These are phyloP conservation scores for Hyaloperonospora brassicae DNA, from an alignment of 352 stramenopile genomes.

Conservation along the genomic window DNA sequence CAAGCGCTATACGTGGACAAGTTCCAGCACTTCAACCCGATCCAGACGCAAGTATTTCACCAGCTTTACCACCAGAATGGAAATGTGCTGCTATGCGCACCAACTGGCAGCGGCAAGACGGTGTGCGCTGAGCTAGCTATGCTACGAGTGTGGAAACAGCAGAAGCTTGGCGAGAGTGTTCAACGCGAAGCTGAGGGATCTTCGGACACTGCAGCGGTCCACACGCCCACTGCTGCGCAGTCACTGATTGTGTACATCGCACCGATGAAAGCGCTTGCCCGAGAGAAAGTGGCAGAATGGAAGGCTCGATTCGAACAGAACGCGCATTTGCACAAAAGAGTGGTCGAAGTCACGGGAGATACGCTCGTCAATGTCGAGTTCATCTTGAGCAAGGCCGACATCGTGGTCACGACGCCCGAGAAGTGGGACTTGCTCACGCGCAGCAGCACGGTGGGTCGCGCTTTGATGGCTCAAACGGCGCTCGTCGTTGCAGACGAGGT, in stretches of 20 bases:
- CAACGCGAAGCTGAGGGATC: slow-evolving; percentile 1
- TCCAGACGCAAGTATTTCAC: slow-evolving; percentile 98
- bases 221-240: slow-evolving; percentile 4
- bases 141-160: slow-evolving; percentile 88
- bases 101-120: slow-evolving; percentile 96
- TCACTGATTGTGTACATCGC: slow-evolving; percentile 95
- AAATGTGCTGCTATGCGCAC: slow-evolving; percentile 94
- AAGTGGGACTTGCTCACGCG: slow-evolving; percentile 97
- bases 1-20: slow-evolving; percentile 86
- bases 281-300: slow-evolving; percentile 96
- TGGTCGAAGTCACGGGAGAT: slow-evolving; percentile 97
- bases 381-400: slow-evolving; percentile 87
- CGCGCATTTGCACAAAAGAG: slow-evolving; percentile 75
- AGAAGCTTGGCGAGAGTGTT: slow-evolving; percentile 4
- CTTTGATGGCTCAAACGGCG: slow-evolving; percentile 60
- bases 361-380: slow-evolving; percentile 89
- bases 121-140: slow-evolving; percentile 96
- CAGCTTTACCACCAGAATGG: slow-evolving; percentile 94
- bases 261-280: slow-evolving; percentile 93
- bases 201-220: not conserved
- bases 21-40: slow-evolving; percentile 87
- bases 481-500: slow-evolving; percentile 97
- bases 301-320: slow-evolving; percentile 85
- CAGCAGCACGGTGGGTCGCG: slow-evolving; percentile 66
- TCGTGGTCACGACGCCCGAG: slow-evolving; percentile 97